Conservation (phyloP, 2,329 filamentous ascomycete genomes). For the Talaromyces sp. region DNA sequence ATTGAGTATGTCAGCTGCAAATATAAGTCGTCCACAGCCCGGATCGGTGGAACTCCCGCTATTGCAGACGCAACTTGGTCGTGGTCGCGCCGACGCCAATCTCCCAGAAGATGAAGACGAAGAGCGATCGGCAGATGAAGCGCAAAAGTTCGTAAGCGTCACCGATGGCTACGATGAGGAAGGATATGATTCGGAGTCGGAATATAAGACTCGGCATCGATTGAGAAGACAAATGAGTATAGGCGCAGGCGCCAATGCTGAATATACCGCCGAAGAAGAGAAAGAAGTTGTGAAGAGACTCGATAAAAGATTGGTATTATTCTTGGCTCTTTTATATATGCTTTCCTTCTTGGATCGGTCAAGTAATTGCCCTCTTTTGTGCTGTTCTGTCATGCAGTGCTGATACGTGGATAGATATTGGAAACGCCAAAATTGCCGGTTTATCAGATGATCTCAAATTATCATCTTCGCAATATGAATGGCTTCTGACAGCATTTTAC, state of each 20-base stretch:
- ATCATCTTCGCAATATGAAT: conserved; percentile 58
- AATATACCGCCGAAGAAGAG: conserved; percentile 65
- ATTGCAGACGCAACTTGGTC: conserved; percentile 37
- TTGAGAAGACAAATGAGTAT: conserved; percentile 27
- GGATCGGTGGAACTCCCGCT: conserved; percentile 27
- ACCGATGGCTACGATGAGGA: conserved; percentile 25
- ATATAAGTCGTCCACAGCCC: conserved; percentile 20
- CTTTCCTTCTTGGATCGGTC: conserved; percentile 83
- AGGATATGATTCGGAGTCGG: conserved; percentile 31
- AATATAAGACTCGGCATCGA: conserved; percentile 24
- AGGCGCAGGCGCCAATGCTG: conserved; percentile 2
- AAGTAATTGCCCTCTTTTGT: conserved; percentile 55
- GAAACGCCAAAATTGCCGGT: conserved; percentile 63
- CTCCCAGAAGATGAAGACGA: conserved; percentile 6
- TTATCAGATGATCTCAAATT: conserved; percentile 55
- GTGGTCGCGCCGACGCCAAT: conserved; percentile 5
- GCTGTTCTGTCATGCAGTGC: not conserved
- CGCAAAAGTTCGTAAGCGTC: not conserved
- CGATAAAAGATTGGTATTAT: conserved; percentile 73
- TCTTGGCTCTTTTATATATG: conserved; percentile 79
- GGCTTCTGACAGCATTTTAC: conserved; percentile 63
- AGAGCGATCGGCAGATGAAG: conserved; percentile 2
- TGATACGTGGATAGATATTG: conserved; percentile 48
- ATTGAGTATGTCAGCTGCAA: not conserved
- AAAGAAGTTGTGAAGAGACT: conserved; percentile 68